These are phyloP conservation scores for Turritis glabra DNA, from an alignment of 345 rosid genomes.

Conservation along the genomic window DNA sequence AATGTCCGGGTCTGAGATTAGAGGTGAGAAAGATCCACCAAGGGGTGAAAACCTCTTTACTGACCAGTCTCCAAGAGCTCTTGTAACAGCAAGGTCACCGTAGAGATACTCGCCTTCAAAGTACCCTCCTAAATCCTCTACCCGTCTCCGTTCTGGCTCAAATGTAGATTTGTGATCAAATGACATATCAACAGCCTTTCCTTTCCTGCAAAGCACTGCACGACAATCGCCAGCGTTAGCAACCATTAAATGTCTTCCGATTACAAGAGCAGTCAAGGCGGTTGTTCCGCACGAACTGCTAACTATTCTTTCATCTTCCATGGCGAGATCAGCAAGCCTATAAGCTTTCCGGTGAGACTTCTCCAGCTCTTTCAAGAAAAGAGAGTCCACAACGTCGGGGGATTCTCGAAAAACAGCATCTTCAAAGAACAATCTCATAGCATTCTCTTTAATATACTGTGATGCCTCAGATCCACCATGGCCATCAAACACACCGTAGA, in stretches of 20 bases:
- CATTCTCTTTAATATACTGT: conserved; percentile 72
- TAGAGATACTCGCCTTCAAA: conserved; percentile 68
- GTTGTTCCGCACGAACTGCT: conserved; percentile 75
- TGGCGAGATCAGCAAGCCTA: conserved; percentile 68
- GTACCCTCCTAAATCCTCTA: conserved; percentile 69
- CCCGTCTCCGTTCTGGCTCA: conserved; percentile 52
- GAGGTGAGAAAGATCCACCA: conserved; percentile 50
- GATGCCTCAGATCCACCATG: conserved; percentile 85
- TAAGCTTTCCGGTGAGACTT: conserved; percentile 64
- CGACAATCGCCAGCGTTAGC: conserved; percentile 95
- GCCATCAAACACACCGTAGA: conserved; percentile 92
- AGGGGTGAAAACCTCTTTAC: conserved; percentile 52
- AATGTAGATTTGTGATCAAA: conserved; percentile 75
- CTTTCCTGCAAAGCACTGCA: conserved; percentile 73
- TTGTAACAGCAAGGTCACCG: conserved; percentile 66
- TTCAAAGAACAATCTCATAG: conserved; percentile 74
- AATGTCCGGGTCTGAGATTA: conserved; percentile 87
- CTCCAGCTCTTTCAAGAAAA: conserved; percentile 51
- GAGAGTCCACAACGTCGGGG: not conserved
- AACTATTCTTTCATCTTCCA: conserved; percentile 53
- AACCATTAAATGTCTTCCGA: conserved; percentile 71
- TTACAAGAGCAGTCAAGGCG: conserved; percentile 83
- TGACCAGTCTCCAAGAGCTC: conserved; percentile 82
- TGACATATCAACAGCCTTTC: conserved; percentile 72
- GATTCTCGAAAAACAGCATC: conserved; percentile 63